Conservation (phyloP, 2,329 filamentous ascomycete species). For the Huntiella savannae region DNA sequence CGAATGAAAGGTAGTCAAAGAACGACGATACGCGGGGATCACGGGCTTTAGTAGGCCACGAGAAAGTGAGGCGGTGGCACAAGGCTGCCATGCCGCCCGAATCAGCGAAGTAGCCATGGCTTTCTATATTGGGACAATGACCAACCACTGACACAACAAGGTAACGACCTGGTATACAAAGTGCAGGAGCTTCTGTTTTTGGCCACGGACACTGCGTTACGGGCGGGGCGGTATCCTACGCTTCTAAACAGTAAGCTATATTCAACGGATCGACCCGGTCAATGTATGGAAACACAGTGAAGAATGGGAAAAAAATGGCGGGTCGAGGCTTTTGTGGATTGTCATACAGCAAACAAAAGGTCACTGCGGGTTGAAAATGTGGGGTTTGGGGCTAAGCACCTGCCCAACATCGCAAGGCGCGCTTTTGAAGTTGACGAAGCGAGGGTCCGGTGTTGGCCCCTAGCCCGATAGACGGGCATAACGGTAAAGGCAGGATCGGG, state of each 20-base stretch:
- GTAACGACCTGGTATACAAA: no score
- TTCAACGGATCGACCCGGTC: neutral
- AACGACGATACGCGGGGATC: conserved; percentile 2
- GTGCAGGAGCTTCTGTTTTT: no score
- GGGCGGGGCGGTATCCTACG: neutral
- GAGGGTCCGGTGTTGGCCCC: neutral
- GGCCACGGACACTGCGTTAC: no score
- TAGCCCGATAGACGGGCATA: neutral
- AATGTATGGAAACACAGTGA: neutral
- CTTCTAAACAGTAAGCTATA: neutral
- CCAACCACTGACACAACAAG: no score
- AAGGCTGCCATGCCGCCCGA: conserved; percentile 8
- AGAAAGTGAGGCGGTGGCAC: conserved; percentile 6
- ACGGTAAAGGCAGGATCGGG: neutral
- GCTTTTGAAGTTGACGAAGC: neutral
- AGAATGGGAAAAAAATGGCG: neutral
- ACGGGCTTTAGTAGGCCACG: conserved; percentile 5
- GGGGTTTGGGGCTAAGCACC: conserved; percentile 3
- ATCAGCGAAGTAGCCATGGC: conserved; percentile 5
- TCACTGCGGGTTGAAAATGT: neutral
- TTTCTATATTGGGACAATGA: neutral
- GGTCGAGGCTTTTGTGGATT: neutral
- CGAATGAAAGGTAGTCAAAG: conserved; percentile 1
- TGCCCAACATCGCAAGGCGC: conserved; percentile 7
- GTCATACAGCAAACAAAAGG: neutral